Base-by-base conservation (phyloP, 345 rosid genomes). In the Populus alba region DNA sequence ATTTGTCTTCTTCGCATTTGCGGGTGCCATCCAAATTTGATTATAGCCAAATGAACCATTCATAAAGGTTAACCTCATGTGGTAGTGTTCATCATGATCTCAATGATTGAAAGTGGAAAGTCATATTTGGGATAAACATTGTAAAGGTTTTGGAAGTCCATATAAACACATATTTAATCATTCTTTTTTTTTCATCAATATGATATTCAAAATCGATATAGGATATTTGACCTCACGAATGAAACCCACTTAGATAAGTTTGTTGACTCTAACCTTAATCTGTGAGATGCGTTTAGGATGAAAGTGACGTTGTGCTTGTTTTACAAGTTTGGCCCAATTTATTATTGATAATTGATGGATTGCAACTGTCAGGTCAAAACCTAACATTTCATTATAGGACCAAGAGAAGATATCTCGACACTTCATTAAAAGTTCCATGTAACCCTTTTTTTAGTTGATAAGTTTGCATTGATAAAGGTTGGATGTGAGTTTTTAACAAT, bases 161-260 rank as follows among this genome's bases (percentile, higher is more conserved):
- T 0, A 5, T 0, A 33, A 33, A 33, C 35, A 33, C 0, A 0
- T 5, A 33, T 33, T 33, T 33, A 33, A 3, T 0, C 5, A 4
- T 33, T 33, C 5, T 33, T 33, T 31, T 33, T 33, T 33, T 33
- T 33, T 5, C 35, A 9, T 2, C 9, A 0, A 10, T 8, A 39
- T 2, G 10, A 39, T 9, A 39, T 63, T 63, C 31, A 2, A 63
- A 22, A 63, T 63, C 67, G 10, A 10, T 1, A 2, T 63, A 25
- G 25, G 35, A 33, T 33, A 33, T 33, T 33, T 33, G 6, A 33
- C 35, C 5, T 33, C 5, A 33, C 0, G 6, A 33, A 33, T 33
- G 35, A 33, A 33, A 33, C 35, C 35, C 35, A 4, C 0, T 33
- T 33, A 5, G 35, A 33, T 33, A 33, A 33, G 0, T 33, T 33